These are phyloP conservation scores for Aspergillus coremiiformis DNA, from an alignment of 495 filamentous ascomycete species.

Conservation along the genomic window DNA sequence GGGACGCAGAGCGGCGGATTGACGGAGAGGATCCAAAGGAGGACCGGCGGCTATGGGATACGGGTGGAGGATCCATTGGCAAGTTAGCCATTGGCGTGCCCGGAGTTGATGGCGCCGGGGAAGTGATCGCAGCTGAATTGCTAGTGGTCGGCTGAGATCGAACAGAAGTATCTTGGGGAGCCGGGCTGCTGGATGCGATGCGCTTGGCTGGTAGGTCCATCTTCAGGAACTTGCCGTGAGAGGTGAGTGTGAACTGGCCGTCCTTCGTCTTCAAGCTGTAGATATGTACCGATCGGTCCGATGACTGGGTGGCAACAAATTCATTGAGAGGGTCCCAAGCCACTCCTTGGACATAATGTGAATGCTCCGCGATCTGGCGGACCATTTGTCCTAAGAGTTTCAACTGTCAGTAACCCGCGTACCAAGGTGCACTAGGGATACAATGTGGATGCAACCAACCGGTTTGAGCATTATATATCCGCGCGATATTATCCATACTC, in stretches of 20 bases:
- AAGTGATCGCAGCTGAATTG: conserved; percentile 56
- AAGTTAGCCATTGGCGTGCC: conserved; percentile 89
- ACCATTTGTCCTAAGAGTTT: conserved; percentile 66
- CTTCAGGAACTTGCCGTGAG: conserved; percentile 67
- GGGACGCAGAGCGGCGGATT: conserved; percentile 81
- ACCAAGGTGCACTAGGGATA: neutral
- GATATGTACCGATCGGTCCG: conserved; percentile 94
- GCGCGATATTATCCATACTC: conserved; percentile 97
- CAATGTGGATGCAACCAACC: conserved; percentile 46
- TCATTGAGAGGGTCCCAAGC: conserved; percentile 98
- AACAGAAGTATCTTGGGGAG: conserved; percentile 67
- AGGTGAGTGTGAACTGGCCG: conserved; percentile 83
- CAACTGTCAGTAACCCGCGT: conserved; percentile 10
- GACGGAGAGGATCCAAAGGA: conserved; percentile 89
- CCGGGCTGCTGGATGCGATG: conserved; percentile 88
- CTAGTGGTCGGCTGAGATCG: conserved; percentile 52
- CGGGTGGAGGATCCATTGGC: conserved; percentile 94
- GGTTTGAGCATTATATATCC: conserved; percentile 92
- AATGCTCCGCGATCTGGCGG: conserved; percentile 96
- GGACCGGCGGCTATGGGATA: conserved; percentile 85
- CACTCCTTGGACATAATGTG: conserved; percentile 97
- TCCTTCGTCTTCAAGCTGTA: conserved; percentile 95
- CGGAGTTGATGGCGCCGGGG: conserved; percentile 83
- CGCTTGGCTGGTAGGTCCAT: conserved; percentile 88
- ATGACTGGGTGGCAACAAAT: conserved; percentile 96